A percentile compares a stretch with the other conserved stretches of the same genome.
These are phyloP conservation scores for Musa balbisiana DNA, from an alignment of 202 grass and related monocot genomes.

Conservation along the genomic window DNA sequence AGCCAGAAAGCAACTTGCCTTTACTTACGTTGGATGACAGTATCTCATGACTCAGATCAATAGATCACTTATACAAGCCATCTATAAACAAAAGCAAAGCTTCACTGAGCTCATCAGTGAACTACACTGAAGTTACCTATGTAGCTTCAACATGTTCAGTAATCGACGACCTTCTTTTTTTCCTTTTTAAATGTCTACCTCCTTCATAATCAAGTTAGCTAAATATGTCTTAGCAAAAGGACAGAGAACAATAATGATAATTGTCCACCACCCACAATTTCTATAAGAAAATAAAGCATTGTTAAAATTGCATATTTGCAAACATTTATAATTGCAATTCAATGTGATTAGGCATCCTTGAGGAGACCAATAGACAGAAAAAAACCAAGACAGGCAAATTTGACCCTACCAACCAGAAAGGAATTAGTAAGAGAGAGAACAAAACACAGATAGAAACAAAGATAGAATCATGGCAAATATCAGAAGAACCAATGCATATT, in stretches of 20 bases:
- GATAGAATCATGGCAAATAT: neutral
- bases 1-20: no score
- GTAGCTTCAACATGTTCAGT: no score
- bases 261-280: neutral
- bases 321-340: neutral
- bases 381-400: neutral
- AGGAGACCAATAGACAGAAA: slow-evolving; percentile 1
- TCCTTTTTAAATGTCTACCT: no score
- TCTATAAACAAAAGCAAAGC: no score
- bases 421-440: neutral
- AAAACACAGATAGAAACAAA: neutral
- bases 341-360: neutral
- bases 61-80: no score
- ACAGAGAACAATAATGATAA: neutral
- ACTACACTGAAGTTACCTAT: no score
- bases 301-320: neutral
- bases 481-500: neutral
- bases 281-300: neutral
- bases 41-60: no score
- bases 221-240: neutral
- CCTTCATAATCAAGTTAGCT: no score
- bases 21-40: no score
- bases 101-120: no score
- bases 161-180: no score
- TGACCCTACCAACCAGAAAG: neutral